A percentile compares a stretch with the other conserved stretches of the same genome.
Conservation (phyloP, 2,329 filamentous ascomycete species). For the Trichoderma semiorbis region DNA sequence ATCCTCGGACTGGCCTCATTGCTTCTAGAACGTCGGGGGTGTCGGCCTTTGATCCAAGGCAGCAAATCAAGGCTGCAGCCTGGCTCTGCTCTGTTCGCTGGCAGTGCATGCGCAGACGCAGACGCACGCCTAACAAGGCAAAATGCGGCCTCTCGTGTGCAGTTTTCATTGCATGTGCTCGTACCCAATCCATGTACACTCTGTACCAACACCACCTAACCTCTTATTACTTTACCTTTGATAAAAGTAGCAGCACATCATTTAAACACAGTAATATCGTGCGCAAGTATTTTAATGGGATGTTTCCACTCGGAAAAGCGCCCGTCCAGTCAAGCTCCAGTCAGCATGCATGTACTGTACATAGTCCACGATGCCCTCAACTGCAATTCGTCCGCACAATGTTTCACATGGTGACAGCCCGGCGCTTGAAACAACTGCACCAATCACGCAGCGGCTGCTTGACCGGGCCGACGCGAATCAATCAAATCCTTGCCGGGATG, state of each 20-base stretch:
- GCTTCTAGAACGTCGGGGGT: constrained; percentile 4
- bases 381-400: constrained; percentile 1
- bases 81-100: not conserved
- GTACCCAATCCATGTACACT: not conserved
- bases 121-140: not conserved
- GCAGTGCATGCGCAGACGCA: not conserved
- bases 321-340: not conserved
- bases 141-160: not conserved
- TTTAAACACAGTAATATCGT: not conserved
- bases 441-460: constrained; percentile 11
- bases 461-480: constrained; percentile 10
- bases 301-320: not conserved
- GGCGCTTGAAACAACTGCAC: constrained; percentile 16
- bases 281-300: not conserved
- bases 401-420: constrained; percentile 11
- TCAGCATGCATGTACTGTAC: not conserved
- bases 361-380: not conserved
- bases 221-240: too few relatives aligned
- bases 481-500: not conserved
- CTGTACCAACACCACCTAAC: not conserved
- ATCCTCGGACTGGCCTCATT: not conserved
- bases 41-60: not conserved
- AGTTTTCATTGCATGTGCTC: not conserved
- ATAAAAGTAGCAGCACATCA: not conserved
- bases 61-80: not conserved